Evolutionary conservation across 176 grass and related monocot genomes (phyloP).

Genomic region (Canna indica): DNA sequence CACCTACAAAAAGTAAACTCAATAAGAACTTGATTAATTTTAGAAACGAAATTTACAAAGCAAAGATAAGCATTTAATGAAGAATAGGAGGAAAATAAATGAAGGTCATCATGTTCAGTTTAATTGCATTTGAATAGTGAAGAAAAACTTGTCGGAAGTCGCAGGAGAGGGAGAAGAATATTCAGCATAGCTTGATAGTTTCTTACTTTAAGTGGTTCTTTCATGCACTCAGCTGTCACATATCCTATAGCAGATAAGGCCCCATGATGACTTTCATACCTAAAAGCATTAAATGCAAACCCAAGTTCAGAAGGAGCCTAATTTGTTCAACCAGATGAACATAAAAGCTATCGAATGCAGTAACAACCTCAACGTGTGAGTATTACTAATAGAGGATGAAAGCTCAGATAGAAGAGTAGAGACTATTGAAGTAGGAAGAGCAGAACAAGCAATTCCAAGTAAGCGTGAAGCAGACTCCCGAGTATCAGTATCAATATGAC

Average conservation of each 20-base stretch:
- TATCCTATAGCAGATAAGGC: conserved; percentile 68
- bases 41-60: background rate
- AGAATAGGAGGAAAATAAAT: background rate
- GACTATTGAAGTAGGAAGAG: conserved; percentile 53
- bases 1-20: too few species aligned
- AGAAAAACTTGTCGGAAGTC: background rate
- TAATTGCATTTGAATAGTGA: background rate
- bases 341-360: conserved; percentile 8
- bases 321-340: conserved; percentile 20
- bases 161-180: background rate
- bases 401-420: conserved; percentile 58
- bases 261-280: conserved; percentile 89
- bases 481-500: conserved; percentile 85
- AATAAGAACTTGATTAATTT: conserved; percentile 13
- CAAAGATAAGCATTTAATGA: background rate
- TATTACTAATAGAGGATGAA: conserved; percentile 40
- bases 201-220: conserved; percentile 58
- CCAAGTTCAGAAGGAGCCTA: conserved; percentile 13
- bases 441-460: conserved; percentile 64
- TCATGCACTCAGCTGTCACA: conserved; percentile 62
- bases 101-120: background rate
- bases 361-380: conserved; percentile 50
- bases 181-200: background rate
- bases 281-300: conserved; percentile 36
- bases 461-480: conserved; percentile 65